Evolutionary conservation across 495 filamentous ascomycete species (phyloP), one percentile per base, ranked within the genome.

Genomic region (Lophiostoma macrostomum): DNA sequence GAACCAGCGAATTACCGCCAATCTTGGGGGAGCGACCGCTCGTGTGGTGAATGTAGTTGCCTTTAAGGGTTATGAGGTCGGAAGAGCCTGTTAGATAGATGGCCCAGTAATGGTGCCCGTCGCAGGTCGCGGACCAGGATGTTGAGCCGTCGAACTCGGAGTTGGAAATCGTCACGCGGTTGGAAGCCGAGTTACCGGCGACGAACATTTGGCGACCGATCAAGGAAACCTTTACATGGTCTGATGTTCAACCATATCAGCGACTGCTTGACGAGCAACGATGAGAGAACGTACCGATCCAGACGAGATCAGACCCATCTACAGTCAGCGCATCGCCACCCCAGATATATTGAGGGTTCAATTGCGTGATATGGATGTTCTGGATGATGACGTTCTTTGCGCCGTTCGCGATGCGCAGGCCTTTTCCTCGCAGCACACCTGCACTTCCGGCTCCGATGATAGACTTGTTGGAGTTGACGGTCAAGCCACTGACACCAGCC

Each of bases 31-130:
- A 65, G 52, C 78, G 78, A 42, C 78, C 76, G 16, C 69, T 74
- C 39, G 73, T 78, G 58, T 80, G 70, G 59, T 79, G 72, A 53
- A 80, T 72, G 53, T 74, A 76, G 64, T 76, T 76, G 46, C 67
- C 66, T 40, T 66, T 65, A 29, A 76, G 56, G 19, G 74, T 76
- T 41, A 74, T 65, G 36, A 66, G 58, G 47, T 76, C 73, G 39
- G 55, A 65, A 7, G 68, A 67, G 6, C 75, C 74, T 45, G 68
- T 67, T 58, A 76, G 65, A 46, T 71, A 68, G 60, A 81, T 61
- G 20, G 67, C 73, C 76, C 77, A 79, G 71, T 81, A 80, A 60
- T 79, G 76, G 56, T 79, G 69, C 14, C 73, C 71, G 42, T 81
- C 74, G 50, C 77, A 80, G 22, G 69, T 71, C 13, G 76, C 72